These are phyloP conservation scores for Blastocystis sp. DNA, from an alignment of 352 stramenopile genomes.

Conservation along the genomic window DNA sequence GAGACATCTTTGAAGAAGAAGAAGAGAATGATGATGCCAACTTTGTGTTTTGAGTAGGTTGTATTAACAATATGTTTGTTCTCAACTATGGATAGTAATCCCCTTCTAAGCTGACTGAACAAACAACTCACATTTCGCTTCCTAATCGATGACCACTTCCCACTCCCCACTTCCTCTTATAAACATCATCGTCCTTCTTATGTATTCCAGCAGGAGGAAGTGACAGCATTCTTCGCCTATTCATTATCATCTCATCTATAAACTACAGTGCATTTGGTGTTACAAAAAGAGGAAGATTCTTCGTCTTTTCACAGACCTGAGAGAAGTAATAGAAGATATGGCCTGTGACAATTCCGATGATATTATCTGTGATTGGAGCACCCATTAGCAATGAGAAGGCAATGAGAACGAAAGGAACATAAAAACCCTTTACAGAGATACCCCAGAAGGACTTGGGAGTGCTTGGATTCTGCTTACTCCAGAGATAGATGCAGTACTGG, in stretches of 20 bases:
- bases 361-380: conserved; percentile 28
- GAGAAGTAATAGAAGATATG: conserved; percentile 67
- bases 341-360: conserved; percentile 48
- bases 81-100: not conserved
- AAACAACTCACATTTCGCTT: conserved; percentile 6
- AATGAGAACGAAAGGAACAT: conserved; percentile 58
- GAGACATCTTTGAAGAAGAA: conserved; percentile 12
- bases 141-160: conserved; percentile 21
- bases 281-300: conserved; percentile 7
- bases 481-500: conserved; percentile 63
- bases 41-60: conserved; percentile 5
- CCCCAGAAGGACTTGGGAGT: conserved; percentile 51
- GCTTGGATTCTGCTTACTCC: conserved; percentile 55
- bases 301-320: conserved; percentile 53
- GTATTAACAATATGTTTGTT: not conserved
- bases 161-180: conserved; percentile 10
- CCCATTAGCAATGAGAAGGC: conserved; percentile 47
- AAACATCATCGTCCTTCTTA: conserved; percentile 53
- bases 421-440: conserved; percentile 50
- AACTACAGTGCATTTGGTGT: conserved; percentile 16
- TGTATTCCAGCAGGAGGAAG: not conserved
- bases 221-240: conserved; percentile 23
- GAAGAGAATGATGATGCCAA: conserved; percentile 3
- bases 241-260: not conserved
- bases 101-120: too few species aligned